Percentiles rank a stretch among this genome's conserved stretches.
phyloP scores from a whole-genome alignment of 805 yeast species.

The Blastobotrys chiropterorum region DNA sequence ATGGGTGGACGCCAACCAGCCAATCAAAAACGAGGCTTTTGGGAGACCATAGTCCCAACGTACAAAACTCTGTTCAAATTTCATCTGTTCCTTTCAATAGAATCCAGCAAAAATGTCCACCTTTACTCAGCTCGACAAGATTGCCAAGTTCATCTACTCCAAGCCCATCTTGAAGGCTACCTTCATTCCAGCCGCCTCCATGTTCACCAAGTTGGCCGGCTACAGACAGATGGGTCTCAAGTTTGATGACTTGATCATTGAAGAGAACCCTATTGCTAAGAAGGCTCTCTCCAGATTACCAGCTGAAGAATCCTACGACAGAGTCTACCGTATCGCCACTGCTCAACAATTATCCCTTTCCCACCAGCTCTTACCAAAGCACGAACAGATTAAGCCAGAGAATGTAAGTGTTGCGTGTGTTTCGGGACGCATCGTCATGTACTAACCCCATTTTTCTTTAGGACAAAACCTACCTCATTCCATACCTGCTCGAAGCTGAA shows the following conservation, averaged over 20 bases:
- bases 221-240: constrained; percentile 92
- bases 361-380: constrained; percentile 77
- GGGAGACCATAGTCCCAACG: background rate
- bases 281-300: constrained; percentile 87
- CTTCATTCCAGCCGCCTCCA: constrained; percentile 72
- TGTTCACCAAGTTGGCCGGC: constrained; percentile 70
- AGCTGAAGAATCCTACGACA: constrained; percentile 74
- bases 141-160: constrained; percentile 67
- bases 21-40: background rate
- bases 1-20: background rate
- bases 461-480: constrained; percentile 58
- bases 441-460: constrained; percentile 4
- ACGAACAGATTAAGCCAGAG: constrained; percentile 69
- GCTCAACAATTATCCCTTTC: constrained; percentile 85
- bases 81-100: background rate
- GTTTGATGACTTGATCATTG: constrained; percentile 79
- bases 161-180: constrained; percentile 73
- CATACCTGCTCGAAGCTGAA: constrained; percentile 90
- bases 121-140: constrained; percentile 33
- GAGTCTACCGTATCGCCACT: constrained; percentile 85
- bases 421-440: no score
- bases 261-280: constrained; percentile 82
- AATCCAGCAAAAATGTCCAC: constrained; percentile 28
- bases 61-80: background rate
- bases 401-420: constrained; percentile 42